Base-by-base conservation (phyloP, 768 basidiomycete species). In the Clitopilus hobsonii region DNA sequence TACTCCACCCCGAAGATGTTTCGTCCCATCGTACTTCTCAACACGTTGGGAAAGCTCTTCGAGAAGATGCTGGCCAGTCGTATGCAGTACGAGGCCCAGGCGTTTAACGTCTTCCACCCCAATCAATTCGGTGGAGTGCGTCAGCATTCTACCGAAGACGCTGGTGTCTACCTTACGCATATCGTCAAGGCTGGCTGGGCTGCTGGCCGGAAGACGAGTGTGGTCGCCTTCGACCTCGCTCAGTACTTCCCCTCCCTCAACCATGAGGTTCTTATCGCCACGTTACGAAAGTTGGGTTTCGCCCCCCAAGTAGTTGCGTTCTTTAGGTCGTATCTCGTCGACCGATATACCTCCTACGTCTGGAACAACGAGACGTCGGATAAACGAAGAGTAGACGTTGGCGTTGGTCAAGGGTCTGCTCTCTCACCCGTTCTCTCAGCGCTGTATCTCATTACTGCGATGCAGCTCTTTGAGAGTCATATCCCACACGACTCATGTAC, bases 1-100 rank as follows among this genome's bases (percentile, higher is more conserved):
- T 52, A 51, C 49, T 27, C 47, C 2, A 36, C 23, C 14, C 47
- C 49, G 11, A 51, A 51, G 27, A 47, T 29, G 14, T 55, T 22
- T 18, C 25, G 54, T 26, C 54, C 49, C 16, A 55, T 56, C 25
- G 41, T 45, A 10, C 50, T 56, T 14, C 51, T 56, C 2, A 23
- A 28, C n/a, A 36, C 28, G 16, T n/a, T 53, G n/a, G 26, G 27
- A 6, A 56, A 56, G 22, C 51, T 56, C 18, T 14, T 52, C 11
- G 49, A 38, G 27, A 53, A 53, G 27, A 29, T 56, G 13, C 28
- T 56, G 2, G 55, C 55, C 6, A n/a, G 27, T 11, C 2, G 55
- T 14, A 20, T 56, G 29, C 52, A 54, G 27, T 56, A 11, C 25
- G 36, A 52, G 14, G 50, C 51, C 2, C 13, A 14, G 22, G 16